A percentile compares a stretch with the other conserved stretches of the same genome.
phyloP scores from a whole-genome alignment of 2,329 filamentous ascomycete genomes.

The Alternaria alternata region DNA sequence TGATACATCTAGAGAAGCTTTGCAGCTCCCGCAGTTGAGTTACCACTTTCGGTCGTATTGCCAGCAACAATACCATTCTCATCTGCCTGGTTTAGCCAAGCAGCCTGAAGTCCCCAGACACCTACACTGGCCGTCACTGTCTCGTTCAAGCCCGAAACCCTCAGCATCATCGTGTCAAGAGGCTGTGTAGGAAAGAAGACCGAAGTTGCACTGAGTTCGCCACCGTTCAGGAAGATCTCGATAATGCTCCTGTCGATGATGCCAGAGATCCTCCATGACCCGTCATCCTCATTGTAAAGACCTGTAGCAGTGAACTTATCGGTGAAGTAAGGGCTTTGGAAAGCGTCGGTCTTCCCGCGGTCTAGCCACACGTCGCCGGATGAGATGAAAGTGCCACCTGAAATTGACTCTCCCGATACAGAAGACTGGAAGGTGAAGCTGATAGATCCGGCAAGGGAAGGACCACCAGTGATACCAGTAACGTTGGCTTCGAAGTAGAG shows the following conservation, averaged over 20 bases:
- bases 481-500: constrained; percentile 65
- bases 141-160: constrained; percentile 44
- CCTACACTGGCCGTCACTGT: constrained; percentile 51
- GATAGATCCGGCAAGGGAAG: constrained; percentile 50
- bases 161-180: constrained; percentile 48
- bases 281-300: constrained; percentile 33
- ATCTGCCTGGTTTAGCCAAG: constrained; percentile 47
- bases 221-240: constrained; percentile 64
- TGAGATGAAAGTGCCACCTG: constrained; percentile 60
- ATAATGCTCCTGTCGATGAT: constrained; percentile 64
- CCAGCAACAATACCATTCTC: constrained; percentile 44
- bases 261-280: constrained; percentile 55
- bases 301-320: constrained; percentile 59
- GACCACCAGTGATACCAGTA: constrained; percentile 49
- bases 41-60: constrained; percentile 38
- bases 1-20: constrained; percentile 5
- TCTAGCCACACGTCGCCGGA: constrained; percentile 60
- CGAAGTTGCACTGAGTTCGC: constrained; percentile 59
- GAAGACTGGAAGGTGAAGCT: constrained; percentile 64
- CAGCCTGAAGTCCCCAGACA: constrained; percentile 51
- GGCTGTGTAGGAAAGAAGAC: constrained; percentile 60
- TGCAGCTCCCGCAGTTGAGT: constrained; percentile 1
- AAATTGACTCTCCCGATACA: constrained; percentile 58
- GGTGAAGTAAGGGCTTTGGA: constrained; percentile 64
- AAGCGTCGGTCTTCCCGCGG: constrained; percentile 59